phyloP scores from a whole-genome alignment of 805 yeast genomes.

The Monosporozyma unispora region DNA sequence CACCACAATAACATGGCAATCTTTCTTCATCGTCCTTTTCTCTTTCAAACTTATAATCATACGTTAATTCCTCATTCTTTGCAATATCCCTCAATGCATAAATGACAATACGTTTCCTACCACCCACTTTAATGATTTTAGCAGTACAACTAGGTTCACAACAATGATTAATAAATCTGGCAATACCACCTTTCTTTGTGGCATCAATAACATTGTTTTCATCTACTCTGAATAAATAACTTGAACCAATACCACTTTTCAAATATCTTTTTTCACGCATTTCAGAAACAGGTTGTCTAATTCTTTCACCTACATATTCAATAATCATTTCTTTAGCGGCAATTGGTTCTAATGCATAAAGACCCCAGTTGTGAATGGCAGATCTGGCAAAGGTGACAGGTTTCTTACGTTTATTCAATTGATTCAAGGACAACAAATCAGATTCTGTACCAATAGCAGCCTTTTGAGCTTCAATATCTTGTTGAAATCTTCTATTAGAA shows the following conservation, averaged over 20 bases:
- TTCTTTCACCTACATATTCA: conserved; percentile 93
- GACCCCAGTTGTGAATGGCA: conserved; percentile 97
- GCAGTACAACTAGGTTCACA: conserved; percentile 98
- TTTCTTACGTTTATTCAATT: conserved; percentile 79
- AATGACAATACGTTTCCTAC: conserved; percentile 85
- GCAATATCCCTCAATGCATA: conserved; percentile 84
- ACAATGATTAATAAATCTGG: conserved; percentile 93
- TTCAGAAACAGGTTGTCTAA: conserved; percentile 90
- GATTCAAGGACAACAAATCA: conserved; percentile 75
- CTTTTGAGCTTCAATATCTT: conserved; percentile 75
- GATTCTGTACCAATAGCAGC: conserved; percentile 72
- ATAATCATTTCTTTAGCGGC: conserved; percentile 96
- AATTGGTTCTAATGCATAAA: conserved; percentile 90
- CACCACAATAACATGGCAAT: conserved; percentile 89
- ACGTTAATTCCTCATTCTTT: conserved; percentile 87
- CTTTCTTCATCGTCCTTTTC: conserved; percentile 83
- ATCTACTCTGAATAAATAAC: conserved; percentile 85
- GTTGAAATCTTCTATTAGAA: conserved; percentile 77
- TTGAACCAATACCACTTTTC: conserved; percentile 89
- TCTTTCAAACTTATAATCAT: conserved; percentile 91
- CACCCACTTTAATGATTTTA: conserved; percentile 89
- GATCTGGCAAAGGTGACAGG: conserved; percentile 96
- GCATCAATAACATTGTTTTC: conserved; percentile 95
- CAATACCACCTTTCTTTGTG: conserved; percentile 93
- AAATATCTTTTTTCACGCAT: conserved; percentile 78